Percentiles rank a stretch among this genome's conserved stretches.
These are phyloP conservation scores for Fonsecaea pedrosoi DNA, from an alignment of 2,329 filamentous ascomycete species.

Conservation along the genomic window DNA sequence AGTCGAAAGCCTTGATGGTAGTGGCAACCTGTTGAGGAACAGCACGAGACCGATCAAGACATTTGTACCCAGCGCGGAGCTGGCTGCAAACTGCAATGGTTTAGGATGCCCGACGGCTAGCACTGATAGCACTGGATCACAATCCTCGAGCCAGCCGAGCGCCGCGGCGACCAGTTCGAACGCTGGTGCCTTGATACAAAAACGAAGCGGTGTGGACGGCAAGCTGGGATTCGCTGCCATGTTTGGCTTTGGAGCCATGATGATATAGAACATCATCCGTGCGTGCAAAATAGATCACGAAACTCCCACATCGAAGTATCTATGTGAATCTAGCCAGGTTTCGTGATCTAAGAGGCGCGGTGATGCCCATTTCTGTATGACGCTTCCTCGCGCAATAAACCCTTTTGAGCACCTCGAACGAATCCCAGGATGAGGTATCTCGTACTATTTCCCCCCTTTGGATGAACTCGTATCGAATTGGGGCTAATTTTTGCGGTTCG, in stretches of 20 bases:
- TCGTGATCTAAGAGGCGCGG: not conserved
- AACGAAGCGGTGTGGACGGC: constrained; percentile 15
- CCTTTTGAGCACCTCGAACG: not conserved
- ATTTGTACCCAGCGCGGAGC: constrained; percentile 31
- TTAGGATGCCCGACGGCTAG: constrained; percentile 22
- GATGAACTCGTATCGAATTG: not conserved
- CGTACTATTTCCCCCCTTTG: no score
- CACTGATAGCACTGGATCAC: constrained; percentile 13
- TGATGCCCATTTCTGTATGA: not conserved
- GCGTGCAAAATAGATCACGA: not conserved
- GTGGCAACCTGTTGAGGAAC: constrained; percentile 30
- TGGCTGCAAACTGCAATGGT: constrained; percentile 28
- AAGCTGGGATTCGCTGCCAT: constrained; percentile 24
- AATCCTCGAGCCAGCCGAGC: constrained; percentile 2
- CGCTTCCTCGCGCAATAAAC: not conserved
- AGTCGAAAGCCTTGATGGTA: constrained; percentile 29
- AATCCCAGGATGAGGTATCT: not conserved
- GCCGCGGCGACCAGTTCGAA: constrained; percentile 21
- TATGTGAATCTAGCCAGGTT: not conserved
- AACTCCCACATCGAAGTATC: constrained; percentile 2
- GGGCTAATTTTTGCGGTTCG: not conserved
- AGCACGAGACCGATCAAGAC: constrained; percentile 29
- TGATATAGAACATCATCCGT: not conserved
- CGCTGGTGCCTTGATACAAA: constrained; percentile 14
- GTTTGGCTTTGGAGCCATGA: constrained; percentile 20